Base-by-base conservation (phyloP, 23 red algal species). In the Gracilaria gracilis region DNA sequence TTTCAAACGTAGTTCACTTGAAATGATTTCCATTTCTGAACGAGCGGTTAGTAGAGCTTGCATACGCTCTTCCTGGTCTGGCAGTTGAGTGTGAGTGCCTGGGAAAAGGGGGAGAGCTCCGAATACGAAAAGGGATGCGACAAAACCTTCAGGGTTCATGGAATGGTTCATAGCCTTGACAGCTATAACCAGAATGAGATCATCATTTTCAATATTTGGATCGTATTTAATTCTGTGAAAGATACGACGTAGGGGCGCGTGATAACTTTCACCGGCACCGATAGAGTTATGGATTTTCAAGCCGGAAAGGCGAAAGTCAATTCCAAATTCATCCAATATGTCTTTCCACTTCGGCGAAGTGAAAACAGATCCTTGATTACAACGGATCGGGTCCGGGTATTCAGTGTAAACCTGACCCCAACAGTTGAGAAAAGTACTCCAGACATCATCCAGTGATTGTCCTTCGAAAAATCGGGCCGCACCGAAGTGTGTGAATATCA, bases 221-320 rank as follows among this genome's bases (percentile, higher is more conserved):
- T 82, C 75, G 42, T 40, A 53, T 28, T 29, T 66, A 39, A 82
- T 82, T 67, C 73, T 69, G 4, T 86, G n/a, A 61, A 44, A 71
- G 20, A 69, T 86, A 20, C 27, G 54, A 1, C 36, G 25, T 28
- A 55, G 61, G 1, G 36, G 82, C 29, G 70, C 78, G 27, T 53
- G 37, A 42, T 86, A 66, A 3, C 66, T 7, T 70, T 86, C 66
- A 38, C 15, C 19, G 19, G 32, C 47, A 4, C 88, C 88, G 32
- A 91, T 57, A 25, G 74, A 64, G 88, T 91, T 91, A 33, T 91
- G 88, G 15, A 9, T 67, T 34, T 91, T 25, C 9, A 91, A 75
- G 5, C 34, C 75, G 12, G 77, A 91, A 8, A 71, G 50, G 12
- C 27, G 23, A 54, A 83, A 44, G 23, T 91, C 38, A 61, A 82